phyloP scores from a whole-genome alignment of 352 stramenopile species.

The Phytophthora crassamura region DNA sequence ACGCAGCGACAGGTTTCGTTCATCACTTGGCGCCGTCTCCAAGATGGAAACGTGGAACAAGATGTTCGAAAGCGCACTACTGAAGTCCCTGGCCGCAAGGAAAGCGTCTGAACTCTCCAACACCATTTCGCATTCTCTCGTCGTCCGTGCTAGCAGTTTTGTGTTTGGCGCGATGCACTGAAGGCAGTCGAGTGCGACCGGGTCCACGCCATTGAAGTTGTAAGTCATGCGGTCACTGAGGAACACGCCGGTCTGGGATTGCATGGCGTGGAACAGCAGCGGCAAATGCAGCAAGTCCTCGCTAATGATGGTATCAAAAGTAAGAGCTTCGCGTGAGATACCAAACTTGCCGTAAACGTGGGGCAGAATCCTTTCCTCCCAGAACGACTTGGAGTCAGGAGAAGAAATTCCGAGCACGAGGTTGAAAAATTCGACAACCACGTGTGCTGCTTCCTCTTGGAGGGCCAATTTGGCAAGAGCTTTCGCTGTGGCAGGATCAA shows the following conservation, averaged over 20 bases:
- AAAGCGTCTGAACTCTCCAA: slow-evolving; percentile 33
- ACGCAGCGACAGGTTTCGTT: slow-evolving; percentile 38
- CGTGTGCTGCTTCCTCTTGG: slow-evolving; percentile 23
- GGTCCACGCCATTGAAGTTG: slow-evolving; percentile 41
- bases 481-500: slow-evolving; percentile 19
- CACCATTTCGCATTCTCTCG: slow-evolving; percentile 29
- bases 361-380: slow-evolving; percentile 59
- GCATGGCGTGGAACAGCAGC: slow-evolving; percentile 58
- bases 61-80: slow-evolving; percentile 37
- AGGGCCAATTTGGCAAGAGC: slow-evolving; percentile 27
- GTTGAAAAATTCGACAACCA: slow-evolving; percentile 64
- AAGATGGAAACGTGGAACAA: slow-evolving; percentile 56
- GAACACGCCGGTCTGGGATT: slow-evolving; percentile 40
- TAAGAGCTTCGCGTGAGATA: slow-evolving; percentile 9
- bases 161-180: slow-evolving; percentile 23
- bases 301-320: slow-evolving; percentile 40
- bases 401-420: slow-evolving; percentile 46
- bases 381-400: slow-evolving; percentile 47
- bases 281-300: slow-evolving; percentile 57
- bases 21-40: slow-evolving; percentile 35
- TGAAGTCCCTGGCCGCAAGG: slow-evolving; percentile 28
- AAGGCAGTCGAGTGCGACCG: slow-evolving; percentile 36
- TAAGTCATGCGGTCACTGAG: slow-evolving; percentile 43
- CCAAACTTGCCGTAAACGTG: slow-evolving; percentile 55
- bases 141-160: slow-evolving; percentile 36